A percentile compares a stretch with the other conserved stretches of the same genome.
phyloP scores from a whole-genome alignment of 2,329 filamentous ascomycete species.

The Penicillium sp. region DNA sequence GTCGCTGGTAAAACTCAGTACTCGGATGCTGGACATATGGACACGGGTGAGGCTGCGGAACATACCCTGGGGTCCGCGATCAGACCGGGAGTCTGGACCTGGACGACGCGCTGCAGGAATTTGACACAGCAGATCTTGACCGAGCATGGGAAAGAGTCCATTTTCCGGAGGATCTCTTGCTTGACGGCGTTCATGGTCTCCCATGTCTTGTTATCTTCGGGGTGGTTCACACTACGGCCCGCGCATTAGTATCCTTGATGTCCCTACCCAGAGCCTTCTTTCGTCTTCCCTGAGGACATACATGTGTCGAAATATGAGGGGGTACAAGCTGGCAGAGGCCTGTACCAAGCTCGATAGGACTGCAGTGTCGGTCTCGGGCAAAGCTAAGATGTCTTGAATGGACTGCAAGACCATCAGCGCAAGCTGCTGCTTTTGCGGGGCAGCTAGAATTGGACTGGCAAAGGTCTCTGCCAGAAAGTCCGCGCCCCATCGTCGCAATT shows the following conservation, averaged over 20 bases:
- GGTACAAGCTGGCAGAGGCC: slow-evolving; percentile 88
- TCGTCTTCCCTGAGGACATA: slow-evolving; percentile 46
- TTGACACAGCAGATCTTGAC: slow-evolving; percentile 95
- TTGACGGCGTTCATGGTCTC: slow-evolving; percentile 88
- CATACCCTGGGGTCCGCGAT: slow-evolving; percentile 80
- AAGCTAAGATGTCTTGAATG: slow-evolving; percentile 68
- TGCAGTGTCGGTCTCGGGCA: slow-evolving; percentile 71
- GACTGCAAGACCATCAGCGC: slow-evolving; percentile 76
- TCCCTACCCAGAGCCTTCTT: not conserved
- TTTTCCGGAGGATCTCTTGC: slow-evolving; percentile 80
- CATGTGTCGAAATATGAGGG: slow-evolving; percentile 90
- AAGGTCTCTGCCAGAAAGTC: slow-evolving; percentile 97
- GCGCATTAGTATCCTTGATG: slow-evolving; percentile 30
- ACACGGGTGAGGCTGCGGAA: slow-evolving; percentile 16
- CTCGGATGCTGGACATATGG: not conserved
- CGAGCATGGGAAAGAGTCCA: slow-evolving; percentile 76
- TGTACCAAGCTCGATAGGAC: slow-evolving; percentile 87
- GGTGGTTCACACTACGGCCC: slow-evolving; percentile 74
- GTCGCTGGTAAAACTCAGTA: slow-evolving; percentile 51
- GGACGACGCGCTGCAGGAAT: slow-evolving; percentile 89
- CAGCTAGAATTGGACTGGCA: slow-evolving; percentile 79
- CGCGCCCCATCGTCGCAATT: slow-evolving; percentile 91
- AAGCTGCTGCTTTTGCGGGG: slow-evolving; percentile 77
- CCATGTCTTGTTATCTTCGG: slow-evolving; percentile 80
- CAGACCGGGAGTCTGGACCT: slow-evolving; percentile 84